Percentiles rank a stretch among this genome's conserved stretches.
phyloP scores from a whole-genome alignment of 1,284 basidiomycete species.

The Chalciporus sp. region DNA sequence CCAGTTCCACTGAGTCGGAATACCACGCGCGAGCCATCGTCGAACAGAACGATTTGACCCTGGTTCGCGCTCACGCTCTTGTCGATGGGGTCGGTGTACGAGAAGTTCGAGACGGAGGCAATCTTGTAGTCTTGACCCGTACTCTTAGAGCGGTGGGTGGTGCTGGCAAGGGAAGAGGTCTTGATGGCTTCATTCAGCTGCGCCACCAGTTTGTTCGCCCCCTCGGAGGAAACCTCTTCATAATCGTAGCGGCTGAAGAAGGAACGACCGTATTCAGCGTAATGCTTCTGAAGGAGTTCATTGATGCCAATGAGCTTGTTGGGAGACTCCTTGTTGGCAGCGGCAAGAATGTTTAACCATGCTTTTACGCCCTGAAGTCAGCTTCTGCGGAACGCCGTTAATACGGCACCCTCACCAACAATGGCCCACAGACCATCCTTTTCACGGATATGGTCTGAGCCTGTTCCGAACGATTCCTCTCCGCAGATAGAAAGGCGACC shows the following conservation, averaged over 20 bases:
- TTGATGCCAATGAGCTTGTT: conserved; percentile 83
- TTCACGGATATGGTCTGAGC: conserved; percentile 98
- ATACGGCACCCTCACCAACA: conserved; percentile 58
- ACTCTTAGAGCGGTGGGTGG: conserved; percentile 65
- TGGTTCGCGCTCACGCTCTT: conserved; percentile 93
- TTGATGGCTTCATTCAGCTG: conserved; percentile 76
- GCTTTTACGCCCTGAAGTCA: conserved; percentile 49
- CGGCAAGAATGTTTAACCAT: conserved; percentile 97
- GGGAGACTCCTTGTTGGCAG: conserved; percentile 83
- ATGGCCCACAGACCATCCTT: conserved; percentile 99
- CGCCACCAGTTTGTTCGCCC: conserved; percentile 85
- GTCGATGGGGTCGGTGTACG: conserved; percentile 98
- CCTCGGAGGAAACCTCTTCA: conserved; percentile 93
- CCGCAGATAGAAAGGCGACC: conserved; percentile 97
- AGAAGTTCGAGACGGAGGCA: conserved; percentile 82
- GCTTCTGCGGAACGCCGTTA: conserved; percentile 6
- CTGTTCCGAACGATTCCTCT: conserved; percentile 99
- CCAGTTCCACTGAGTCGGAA: conserved; percentile 97
- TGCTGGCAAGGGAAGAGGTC: conserved; percentile 66
- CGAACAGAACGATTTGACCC: conserved; percentile 91
- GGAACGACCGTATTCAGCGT: conserved; percentile 91
- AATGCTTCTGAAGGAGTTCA: conserved; percentile 86
- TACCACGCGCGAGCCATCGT: conserved; percentile 91
- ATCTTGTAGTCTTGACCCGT: conserved; percentile 80
- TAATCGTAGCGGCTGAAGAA: conserved; percentile 99